These are phyloP conservation scores for Tuber borchii DNA, from an alignment of 495 filamentous ascomycete species.

Conservation along the genomic window DNA sequence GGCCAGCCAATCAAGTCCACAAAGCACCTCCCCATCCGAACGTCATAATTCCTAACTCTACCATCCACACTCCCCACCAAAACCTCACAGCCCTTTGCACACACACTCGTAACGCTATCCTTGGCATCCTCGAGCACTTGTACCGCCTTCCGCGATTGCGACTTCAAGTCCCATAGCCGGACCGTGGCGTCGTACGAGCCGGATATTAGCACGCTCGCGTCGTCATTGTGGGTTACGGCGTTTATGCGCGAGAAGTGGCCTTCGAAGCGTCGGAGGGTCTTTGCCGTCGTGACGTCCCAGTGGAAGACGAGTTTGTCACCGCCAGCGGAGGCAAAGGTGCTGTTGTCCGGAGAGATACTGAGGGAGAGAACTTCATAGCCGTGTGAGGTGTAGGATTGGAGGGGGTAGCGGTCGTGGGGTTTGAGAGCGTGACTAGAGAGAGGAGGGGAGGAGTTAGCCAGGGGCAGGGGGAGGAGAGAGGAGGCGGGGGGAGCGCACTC, in stretches of 20 bases:
- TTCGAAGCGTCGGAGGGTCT: constrained; percentile 65
- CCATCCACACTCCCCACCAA: constrained; percentile 79
- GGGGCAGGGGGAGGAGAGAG: constrained; percentile 38
- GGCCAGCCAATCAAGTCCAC: constrained; percentile 64
- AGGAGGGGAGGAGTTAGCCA: constrained; percentile 30
- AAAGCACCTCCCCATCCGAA: constrained; percentile 68
- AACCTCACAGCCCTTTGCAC: constrained; percentile 53
- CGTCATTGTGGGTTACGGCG: constrained; percentile 63
- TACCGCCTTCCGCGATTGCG: constrained; percentile 59
- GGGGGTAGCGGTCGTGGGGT: constrained; percentile 49
- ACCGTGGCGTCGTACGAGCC: constrained; percentile 78
- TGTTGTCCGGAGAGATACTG: constrained; percentile 66
- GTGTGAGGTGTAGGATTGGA: constrained; percentile 84
- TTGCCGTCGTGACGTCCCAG: constrained; percentile 81
- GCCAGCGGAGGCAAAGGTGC: constrained; percentile 70
- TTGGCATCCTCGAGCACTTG: constrained; percentile 71
- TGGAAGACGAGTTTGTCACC: constrained; percentile 85
- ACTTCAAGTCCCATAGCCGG: constrained; percentile 73
- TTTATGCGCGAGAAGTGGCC: constrained; percentile 72
- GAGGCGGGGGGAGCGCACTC: constrained; percentile 61
- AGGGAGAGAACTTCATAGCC: constrained; percentile 84
- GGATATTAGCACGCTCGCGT: constrained; percentile 61
- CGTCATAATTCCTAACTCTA: constrained; percentile 72
- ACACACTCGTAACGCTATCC: constrained; percentile 65
- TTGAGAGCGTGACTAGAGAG: constrained; percentile 41